A percentile compares a stretch with the other conserved stretches of the same genome.
These are phyloP conservation scores for Liquidambar formosana DNA, from an alignment of 164 flowering plant genomes.

Conservation along the genomic window DNA sequence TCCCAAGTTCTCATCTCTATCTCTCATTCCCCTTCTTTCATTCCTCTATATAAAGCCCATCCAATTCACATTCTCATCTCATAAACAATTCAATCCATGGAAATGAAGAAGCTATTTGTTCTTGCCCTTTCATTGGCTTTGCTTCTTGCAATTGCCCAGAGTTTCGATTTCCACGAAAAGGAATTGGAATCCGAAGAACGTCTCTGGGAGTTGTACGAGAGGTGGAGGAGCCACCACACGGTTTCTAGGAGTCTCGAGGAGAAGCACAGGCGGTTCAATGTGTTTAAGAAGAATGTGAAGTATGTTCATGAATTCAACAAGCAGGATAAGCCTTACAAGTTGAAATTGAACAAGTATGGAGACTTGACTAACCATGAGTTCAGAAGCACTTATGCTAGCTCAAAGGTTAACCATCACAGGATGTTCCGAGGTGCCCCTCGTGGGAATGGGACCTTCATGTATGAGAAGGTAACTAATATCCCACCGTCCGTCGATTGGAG, in stretches of 20 bases:
- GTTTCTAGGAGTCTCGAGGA: constrained; percentile 45
- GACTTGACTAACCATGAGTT: constrained; percentile 75
- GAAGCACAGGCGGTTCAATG: constrained; percentile 66
- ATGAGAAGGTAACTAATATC: constrained; percentile 34
- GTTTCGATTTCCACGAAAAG: constrained; percentile 52
- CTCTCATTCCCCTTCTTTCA: not conserved
- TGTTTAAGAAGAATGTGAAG: constrained; percentile 57
- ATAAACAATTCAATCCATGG: not conserved
- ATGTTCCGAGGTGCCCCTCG: constrained; percentile 45
- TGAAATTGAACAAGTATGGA: constrained; percentile 63
- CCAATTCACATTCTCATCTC: constrained; percentile 10
- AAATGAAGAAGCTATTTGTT: constrained; percentile 30
- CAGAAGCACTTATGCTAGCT: constrained; percentile 45
- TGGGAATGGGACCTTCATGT: constrained; percentile 50
- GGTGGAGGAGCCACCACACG: constrained; percentile 65
- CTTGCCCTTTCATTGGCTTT: constrained; percentile 32
- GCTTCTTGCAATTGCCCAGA: constrained; percentile 22
- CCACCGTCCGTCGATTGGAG: constrained; percentile 79
- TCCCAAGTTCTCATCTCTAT: not conserved
- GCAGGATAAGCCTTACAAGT: constrained; percentile 54
- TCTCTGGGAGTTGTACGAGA: constrained; percentile 59
- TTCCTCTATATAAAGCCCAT: constrained; percentile 29
- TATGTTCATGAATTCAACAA: constrained; percentile 49
- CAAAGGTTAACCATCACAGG: constrained; percentile 54
- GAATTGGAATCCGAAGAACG: constrained; percentile 57